Conservation (phyloP, 345 rosid genomes). For the Draba incana region DNA sequence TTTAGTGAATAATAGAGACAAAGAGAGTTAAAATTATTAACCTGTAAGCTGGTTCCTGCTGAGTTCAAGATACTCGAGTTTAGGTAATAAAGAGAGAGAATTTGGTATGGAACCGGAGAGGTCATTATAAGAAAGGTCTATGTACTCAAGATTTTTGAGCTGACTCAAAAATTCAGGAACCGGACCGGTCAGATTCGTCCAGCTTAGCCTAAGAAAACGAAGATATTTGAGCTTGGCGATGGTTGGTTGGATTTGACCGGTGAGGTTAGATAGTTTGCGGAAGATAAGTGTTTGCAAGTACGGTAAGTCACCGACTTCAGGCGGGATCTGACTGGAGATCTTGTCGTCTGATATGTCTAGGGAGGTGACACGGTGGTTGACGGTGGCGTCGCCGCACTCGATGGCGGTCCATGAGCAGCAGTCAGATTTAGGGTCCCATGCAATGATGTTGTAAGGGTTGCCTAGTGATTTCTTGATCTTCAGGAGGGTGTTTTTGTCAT, state of each 20-base stretch:
- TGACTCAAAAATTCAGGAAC: conserved; percentile 51
- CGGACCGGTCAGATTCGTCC: conserved; percentile 55
- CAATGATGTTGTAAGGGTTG: conserved; percentile 59
- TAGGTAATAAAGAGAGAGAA: conserved; percentile 51
- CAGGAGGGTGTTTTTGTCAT: conserved; percentile 63
- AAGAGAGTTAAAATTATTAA: background rate
- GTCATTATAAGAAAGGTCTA: conserved; percentile 59
- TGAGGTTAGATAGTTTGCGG: conserved; percentile 58
- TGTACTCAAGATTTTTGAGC: conserved; percentile 49
- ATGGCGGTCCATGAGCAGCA: conserved; percentile 74
- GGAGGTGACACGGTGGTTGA: conserved; percentile 60
- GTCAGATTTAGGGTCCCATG: conserved; percentile 65
- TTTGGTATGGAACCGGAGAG: conserved; percentile 62
- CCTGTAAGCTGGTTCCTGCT: conserved; percentile 32
- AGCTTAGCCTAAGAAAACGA: conserved; percentile 51
- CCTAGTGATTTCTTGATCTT: conserved; percentile 56
- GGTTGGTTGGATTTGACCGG: conserved; percentile 60
- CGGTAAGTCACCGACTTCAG: conserved; percentile 65
- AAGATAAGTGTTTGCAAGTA: conserved; percentile 51
- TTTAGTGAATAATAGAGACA: background rate
- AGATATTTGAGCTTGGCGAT: conserved; percentile 63
- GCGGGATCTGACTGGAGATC: conserved; percentile 55
- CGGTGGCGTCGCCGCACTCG: conserved; percentile 55
- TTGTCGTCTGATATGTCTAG: conserved; percentile 54
- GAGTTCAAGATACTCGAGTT: conserved; percentile 23